Evolutionary conservation across 441 rosid genomes (phyloP).

Genomic region (Omphalea diandra): DNA sequence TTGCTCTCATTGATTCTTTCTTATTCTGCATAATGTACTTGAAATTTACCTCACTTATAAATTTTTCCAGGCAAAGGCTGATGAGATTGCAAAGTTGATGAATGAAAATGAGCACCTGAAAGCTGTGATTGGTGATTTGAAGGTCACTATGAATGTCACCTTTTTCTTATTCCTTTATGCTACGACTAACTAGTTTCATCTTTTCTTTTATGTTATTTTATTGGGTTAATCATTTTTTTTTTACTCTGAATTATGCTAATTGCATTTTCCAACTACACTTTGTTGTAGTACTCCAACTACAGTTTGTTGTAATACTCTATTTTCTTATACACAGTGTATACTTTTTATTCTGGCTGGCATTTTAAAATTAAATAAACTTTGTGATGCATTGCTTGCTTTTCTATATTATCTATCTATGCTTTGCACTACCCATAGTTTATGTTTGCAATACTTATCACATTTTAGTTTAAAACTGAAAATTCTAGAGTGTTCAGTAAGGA

Average conservation of each 20-base stretch:
- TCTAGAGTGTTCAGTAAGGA: not conserved
- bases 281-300: no score
- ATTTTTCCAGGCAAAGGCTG: conserved; percentile 89
- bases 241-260: not conserved
- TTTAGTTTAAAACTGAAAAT: not conserved
- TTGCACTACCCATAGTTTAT: not conserved
- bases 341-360: not conserved
- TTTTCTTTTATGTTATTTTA: not conserved
- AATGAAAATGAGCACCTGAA: conserved; percentile 96
- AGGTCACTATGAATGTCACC: conserved; percentile 44
- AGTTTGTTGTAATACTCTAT: not conserved
- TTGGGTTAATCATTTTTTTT: not conserved
- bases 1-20: no score
- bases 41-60: no score
- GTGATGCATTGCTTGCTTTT: not conserved
- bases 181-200: not conserved
- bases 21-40: no score
- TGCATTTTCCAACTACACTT: conserved; percentile 1
- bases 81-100: conserved; percentile 95
- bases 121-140: conserved; percentile 69
- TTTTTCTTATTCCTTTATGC: not conserved
- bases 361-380: not conserved
- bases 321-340: not conserved
- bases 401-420: not conserved
- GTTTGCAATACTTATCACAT: not conserved